Evolutionary conservation across 2,329 filamentous ascomycete genomes (phyloP), one percentile per base, ranked within the genome.

Genomic region (Gaeumannomyces tritici): DNA sequence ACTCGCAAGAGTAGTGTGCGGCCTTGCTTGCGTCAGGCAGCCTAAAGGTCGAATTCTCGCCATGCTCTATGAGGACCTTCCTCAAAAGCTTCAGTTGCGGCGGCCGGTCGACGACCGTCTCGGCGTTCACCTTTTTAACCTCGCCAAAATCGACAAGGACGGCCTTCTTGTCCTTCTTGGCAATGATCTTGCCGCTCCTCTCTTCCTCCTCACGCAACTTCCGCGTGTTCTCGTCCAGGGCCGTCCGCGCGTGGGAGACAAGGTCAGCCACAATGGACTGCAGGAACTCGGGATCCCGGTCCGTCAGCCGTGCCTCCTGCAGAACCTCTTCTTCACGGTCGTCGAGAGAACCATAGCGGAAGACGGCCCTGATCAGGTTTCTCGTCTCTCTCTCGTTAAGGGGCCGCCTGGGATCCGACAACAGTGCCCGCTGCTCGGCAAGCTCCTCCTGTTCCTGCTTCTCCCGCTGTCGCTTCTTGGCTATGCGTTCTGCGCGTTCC

Each of bases 151-250:
- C 93, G 69, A 99, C 97, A 57, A 99, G 79, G 24, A 99, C 91
- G 0, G 95, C 95, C 75, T 99, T 99, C 75, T 91, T 91, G 72
- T 99, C 95, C 74, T 99, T 99, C 79, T 98, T 97, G 0, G 93
- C 96, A 62, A 96, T 76, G 2, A 87, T 83, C 72, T 95, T 96
- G 71, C 91, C 91, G 0, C 84, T 82, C 66, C 89, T 86, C 73
- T 95, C 90, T 68, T 96, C 91, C 70, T 92, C 91, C 65, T 89
- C 87, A 42, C 92, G 84, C 24, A 96, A 82, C 64, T 85, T 85
- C 27, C 88, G 87, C 65, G 84, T 89, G 68, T 91, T 89, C 42
- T 80, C 80, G 9, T 87, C 84, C 60, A 89, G 81, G 11, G 85
- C 85, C 62, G 83, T 76, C 56, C 80, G 78, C 58, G 83, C 83